Evolutionary conservation across 768 basidiomycete species (phyloP).

Genomic region (Antrodiella citrinella): DNA sequence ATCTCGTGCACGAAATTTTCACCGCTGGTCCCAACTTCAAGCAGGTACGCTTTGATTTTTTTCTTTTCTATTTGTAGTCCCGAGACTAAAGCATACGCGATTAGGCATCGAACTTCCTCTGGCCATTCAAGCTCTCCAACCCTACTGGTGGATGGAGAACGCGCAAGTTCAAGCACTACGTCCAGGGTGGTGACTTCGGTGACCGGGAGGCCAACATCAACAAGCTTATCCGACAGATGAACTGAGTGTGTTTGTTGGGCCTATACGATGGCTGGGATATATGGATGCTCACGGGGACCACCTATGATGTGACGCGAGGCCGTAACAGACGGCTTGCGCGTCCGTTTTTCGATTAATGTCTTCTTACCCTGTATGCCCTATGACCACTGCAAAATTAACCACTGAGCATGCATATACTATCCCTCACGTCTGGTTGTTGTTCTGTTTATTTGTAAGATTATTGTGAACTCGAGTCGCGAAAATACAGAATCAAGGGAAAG

Average conservation of each 20-base stretch:
- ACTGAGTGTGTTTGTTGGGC: constrained; percentile 33
- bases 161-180: constrained; percentile 95
- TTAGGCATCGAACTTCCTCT: constrained; percentile 83
- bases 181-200: constrained; percentile 96
- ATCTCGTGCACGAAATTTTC: constrained; percentile 94
- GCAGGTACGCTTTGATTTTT: constrained; percentile 54
- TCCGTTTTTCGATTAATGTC: constrained; percentile 10
- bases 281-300: constrained; percentile 8
- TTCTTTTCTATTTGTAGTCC: no score
- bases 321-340: constrained; percentile 19
- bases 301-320: constrained; percentile 13
- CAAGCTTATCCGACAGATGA: constrained; percentile 94
- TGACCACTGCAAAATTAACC: constrained; percentile 17
- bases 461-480: no score
- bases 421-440: no score
- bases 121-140: constrained; percentile 99
- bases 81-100: no score
- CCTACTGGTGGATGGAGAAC: constrained; percentile 97
- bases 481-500: no score
- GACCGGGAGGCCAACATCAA: constrained; percentile 97
- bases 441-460: no score
- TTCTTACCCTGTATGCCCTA: constrained; percentile 21
- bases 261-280: constrained; percentile 3
- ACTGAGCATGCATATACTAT: constrained; percentile 12
- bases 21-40: constrained; percentile 98